Base-by-base conservation (phyloP, 495 filamentous ascomycete genomes). In the Lepraria neglecta region DNA sequence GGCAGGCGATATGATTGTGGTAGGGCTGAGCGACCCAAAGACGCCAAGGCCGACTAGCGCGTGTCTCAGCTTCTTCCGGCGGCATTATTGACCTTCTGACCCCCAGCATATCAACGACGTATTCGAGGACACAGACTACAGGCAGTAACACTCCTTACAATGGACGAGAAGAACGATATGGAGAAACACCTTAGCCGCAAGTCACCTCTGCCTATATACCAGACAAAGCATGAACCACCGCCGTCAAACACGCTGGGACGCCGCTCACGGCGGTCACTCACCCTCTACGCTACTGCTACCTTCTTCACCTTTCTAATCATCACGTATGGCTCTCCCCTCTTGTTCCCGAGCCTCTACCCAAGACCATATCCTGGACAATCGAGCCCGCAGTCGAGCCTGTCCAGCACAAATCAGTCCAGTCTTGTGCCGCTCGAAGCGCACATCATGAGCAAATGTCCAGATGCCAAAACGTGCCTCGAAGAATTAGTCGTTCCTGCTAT, bases 401-500 rank as follows among this genome's bases (percentile, higher is more conserved):
- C 35, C 17, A 45, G 10, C 27, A 21, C 50, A n/a, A 54, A 53
- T 15, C 17, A 53, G 12, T 61, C 60, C 35, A 69, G 64, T 11
- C 81, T 77, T 55, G 85, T 96, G 12, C 86, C 91, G 4, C 76
- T 98, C 10, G 94, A 98, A 69, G 88, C 89, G 59, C 90, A 95
- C 69, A 88, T 96, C 63, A 96, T 96, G 87, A 88, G 86, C 73
- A 96, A 97, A 76, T 98, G 94, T 67, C 94, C 94, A 1, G 90
- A 95, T 71, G 87, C 89, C 3, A 80, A 75, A 71, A 85, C 87
- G 69, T 97, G 94, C 69, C 78, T 98, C 6, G 82, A 84, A 52
- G 77, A 92, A 57, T 70, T 98, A 60, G 80, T 97, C 15, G 75
- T 96, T 2, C 94, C 95, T 3, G 82, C 89, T 3, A 95, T 98